Conservation (phyloP, 768 basidiomycete genomes). For the Russula dissimulans region DNA sequence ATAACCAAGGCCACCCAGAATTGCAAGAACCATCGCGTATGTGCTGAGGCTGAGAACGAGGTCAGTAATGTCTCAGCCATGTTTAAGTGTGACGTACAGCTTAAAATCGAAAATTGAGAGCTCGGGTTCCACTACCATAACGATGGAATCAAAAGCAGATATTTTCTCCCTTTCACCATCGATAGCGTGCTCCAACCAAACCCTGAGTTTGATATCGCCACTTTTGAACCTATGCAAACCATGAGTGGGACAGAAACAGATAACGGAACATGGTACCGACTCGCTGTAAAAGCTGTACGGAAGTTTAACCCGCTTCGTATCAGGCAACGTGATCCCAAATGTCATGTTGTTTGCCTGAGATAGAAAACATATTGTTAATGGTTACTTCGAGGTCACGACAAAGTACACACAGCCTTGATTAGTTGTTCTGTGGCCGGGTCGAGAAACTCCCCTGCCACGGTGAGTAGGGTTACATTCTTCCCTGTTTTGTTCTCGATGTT, state of each 20-base stretch:
- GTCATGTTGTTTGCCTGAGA: constrained; percentile 50
- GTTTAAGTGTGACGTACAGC: constrained; percentile 42
- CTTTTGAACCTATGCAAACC: neutral
- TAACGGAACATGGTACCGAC: constrained; percentile 36
- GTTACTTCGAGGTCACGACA: neutral
- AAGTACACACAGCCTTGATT: constrained; percentile 59
- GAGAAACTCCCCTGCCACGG: constrained; percentile 58
- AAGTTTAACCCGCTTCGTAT: constrained; percentile 50
- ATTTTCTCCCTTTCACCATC: constrained; percentile 53
- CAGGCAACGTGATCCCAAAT: constrained; percentile 43
- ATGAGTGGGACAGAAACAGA: neutral
- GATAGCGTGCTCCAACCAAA: constrained; percentile 65
- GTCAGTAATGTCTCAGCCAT: constrained; percentile 1
- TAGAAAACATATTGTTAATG: neutral
- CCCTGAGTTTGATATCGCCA: constrained; percentile 42
- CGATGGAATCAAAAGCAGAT: constrained; percentile 62
- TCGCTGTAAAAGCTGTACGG: constrained; percentile 76
- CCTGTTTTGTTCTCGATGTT: constrained; percentile 69
- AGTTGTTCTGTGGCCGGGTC: constrained; percentile 52
- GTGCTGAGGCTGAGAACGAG: constrained; percentile 42
- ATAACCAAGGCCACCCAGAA: constrained; percentile 57
- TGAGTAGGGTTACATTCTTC: constrained; percentile 58
- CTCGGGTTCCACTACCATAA: constrained; percentile 75
- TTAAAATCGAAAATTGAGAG: constrained; percentile 70
- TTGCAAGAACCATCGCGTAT: constrained; percentile 56